These are phyloP conservation scores for Vitis riparia DNA, from an alignment of 164 flowering plant genomes.

Conservation along the genomic window DNA sequence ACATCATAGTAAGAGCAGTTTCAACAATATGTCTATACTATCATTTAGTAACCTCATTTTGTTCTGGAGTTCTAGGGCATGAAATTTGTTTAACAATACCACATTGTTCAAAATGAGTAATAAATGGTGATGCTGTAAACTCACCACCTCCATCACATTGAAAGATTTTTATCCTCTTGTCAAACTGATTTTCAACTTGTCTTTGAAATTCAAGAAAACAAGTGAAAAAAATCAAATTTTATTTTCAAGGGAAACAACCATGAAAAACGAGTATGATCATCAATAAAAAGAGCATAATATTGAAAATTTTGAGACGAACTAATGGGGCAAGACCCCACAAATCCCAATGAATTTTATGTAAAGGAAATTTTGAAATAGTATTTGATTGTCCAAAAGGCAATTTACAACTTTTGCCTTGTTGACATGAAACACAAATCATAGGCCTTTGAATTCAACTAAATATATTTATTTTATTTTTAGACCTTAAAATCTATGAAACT, in stretches of 20 bases:
- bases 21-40: neutral
- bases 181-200: neutral
- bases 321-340: neutral
- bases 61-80: constrained; percentile 1
- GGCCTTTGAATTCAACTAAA: no score
- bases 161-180: neutral
- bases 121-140: neutral
- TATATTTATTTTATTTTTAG: no score
- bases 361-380: no score
- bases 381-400: no score
- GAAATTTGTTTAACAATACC: neutral
- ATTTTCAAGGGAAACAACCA: constrained; percentile 1
- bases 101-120: neutral
- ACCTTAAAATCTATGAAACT: no score
- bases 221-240: neutral
- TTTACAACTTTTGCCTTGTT: no score
- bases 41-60: neutral
- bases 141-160: constrained; percentile 3
- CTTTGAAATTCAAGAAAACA: neutral
- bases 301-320: neutral
- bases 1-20: constrained; percentile 4
- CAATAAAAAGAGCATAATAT: constrained; percentile 6
- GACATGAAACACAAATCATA: no score
- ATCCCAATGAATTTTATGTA: neutral
- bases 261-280: neutral